Evolutionary conservation across 2,329 filamentous ascomycete species (phyloP).

Genomic region (Nemania abortiva): DNA sequence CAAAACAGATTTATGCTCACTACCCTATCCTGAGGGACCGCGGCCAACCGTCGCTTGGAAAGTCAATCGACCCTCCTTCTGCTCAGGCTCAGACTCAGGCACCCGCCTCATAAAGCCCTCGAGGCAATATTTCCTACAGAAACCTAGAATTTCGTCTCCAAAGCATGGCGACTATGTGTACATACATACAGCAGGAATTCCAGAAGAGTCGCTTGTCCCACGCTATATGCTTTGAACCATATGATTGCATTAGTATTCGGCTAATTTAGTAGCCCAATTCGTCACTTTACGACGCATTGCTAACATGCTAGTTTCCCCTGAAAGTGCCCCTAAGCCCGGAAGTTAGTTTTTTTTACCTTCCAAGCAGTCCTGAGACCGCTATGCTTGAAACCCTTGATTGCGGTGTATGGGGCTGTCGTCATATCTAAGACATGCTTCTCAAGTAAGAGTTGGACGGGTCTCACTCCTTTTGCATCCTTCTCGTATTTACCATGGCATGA

Average conservation of each 20-base stretch:
- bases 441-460: no score
- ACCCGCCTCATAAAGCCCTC: conserved; percentile 42
- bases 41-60: conserved; percentile 49
- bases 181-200: conserved; percentile 34
- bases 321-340: background rate
- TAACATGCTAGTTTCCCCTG: background rate
- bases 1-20: conserved; percentile 72
- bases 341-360: background rate
- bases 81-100: conserved; percentile 45
- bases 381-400: background rate
- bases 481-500: background rate
- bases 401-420: background rate
- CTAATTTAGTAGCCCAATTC: background rate
- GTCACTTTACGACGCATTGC: no score
- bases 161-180: conserved; percentile 32
- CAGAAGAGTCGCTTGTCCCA: conserved; percentile 21
- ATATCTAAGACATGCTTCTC: background rate
- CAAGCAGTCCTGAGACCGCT: background rate
- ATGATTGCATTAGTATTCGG: background rate
- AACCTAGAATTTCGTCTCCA: conserved; percentile 14
- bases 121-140: conserved; percentile 26
- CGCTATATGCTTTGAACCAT: background rate
- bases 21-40: conserved; percentile 56
- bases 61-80: conserved; percentile 50
- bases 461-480: background rate